Conservation (phyloP, 148 eudicot genomes). For the Rhododendron griersonianum region DNA sequence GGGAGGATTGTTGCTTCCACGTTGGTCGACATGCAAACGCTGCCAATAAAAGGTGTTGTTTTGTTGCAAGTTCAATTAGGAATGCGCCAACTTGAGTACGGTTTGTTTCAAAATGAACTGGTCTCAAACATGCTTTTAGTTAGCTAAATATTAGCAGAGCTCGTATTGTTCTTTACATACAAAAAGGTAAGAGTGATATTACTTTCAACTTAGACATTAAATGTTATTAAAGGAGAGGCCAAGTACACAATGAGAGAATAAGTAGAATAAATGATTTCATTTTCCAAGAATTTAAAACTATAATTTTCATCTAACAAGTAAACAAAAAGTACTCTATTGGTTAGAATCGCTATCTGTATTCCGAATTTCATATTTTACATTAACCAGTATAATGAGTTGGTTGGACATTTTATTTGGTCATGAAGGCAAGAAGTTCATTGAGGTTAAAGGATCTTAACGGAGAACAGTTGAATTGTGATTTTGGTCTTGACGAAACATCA, state of each 20-base stretch:
- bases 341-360: not conserved
- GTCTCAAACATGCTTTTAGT: not conserved
- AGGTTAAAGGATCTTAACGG: not conserved
- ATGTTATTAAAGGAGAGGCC: not conserved
- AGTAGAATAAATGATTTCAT: not conserved
- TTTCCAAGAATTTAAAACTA: not conserved
- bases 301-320: not conserved
- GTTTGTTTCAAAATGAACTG: not conserved
- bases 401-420: not conserved
- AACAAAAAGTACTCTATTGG: not conserved
- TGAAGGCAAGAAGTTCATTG: not conserved
- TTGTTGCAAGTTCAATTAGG: not conserved
- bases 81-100: not conserved
- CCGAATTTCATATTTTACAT: not conserved
- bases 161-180: not conserved
- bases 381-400: not conserved
- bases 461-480: not conserved
- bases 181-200: not conserved
- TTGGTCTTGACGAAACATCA: not conserved
- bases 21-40: constrained; percentile 1
- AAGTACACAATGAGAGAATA: not conserved
- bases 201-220: not conserved
- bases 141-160: not conserved
- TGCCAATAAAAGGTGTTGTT: not conserved
- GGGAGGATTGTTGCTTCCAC: not conserved